Conservation (phyloP, 2,329 filamentous ascomycete genomes). For the Aureobasidium melanogenum region DNA sequence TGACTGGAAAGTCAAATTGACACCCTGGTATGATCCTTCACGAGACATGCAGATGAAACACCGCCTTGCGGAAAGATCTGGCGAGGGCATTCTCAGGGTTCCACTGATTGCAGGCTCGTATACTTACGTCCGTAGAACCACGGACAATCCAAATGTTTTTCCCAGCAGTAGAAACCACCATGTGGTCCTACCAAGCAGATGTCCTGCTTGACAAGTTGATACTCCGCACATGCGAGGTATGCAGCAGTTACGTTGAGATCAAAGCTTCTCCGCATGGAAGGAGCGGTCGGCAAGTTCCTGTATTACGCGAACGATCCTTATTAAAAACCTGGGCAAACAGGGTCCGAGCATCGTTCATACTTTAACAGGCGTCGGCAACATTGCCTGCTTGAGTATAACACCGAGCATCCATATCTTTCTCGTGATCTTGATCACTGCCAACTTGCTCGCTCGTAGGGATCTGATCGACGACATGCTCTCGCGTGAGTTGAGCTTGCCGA, state of each 20-base stretch:
- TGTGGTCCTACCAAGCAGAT: not conserved
- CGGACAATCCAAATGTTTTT: not conserved
- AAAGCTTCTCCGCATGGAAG: slow-evolving; percentile 5
- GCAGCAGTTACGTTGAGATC: not conserved
- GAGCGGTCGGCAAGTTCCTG: not conserved
- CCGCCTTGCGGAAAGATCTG: not conserved
- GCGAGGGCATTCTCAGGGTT: not conserved
- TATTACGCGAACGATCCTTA: not conserved
- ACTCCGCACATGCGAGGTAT: not conserved
- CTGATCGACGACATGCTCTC: not conserved
- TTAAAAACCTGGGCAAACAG: not conserved
- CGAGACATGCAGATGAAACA: not conserved
- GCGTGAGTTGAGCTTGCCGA: not conserved
- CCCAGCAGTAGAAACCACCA: not conserved
- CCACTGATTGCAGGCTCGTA: not conserved
- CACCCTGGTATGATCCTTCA: not conserved
- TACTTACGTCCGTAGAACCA: not conserved
- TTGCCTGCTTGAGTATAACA: not conserved
- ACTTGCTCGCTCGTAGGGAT: not conserved
- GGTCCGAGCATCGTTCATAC: not conserved
- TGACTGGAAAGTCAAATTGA: not conserved
- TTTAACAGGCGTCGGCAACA: not conserved
- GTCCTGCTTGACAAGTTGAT: not conserved
- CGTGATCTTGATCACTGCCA: not conserved
- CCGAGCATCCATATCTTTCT: not conserved